Evolutionary conservation across 2,329 filamentous ascomycete genomes (phyloP).

Genomic region (Diplocarpon rosae): DNA sequence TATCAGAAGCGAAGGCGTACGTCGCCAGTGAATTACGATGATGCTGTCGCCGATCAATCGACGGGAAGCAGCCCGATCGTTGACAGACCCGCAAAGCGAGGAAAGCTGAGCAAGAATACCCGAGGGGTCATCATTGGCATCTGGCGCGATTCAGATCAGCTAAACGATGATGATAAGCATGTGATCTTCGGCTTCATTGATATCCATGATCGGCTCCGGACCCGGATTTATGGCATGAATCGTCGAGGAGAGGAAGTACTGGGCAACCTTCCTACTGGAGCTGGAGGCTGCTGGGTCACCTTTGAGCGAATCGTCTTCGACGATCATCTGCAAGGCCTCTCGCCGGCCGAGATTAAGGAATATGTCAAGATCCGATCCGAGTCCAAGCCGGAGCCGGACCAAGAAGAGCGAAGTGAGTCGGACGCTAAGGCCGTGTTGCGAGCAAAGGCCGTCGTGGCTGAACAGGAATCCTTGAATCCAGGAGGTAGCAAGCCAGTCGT

Average conservation of each 20-base stretch:
- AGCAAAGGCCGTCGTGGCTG: conserved; percentile 18
- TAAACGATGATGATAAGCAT: conserved; percentile 40
- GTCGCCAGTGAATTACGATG: conserved; percentile 39
- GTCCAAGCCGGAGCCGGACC: conserved; percentile 13
- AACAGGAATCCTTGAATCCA: conserved; percentile 14
- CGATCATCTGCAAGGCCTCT: conserved; percentile 42
- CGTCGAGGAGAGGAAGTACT: conserved; percentile 36
- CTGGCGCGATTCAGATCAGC: conserved; percentile 47
- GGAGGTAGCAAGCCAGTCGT: conserved; percentile 13
- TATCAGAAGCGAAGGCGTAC: conserved; percentile 46
- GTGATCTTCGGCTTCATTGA: conserved; percentile 53
- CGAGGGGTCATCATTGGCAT: conserved; percentile 38
- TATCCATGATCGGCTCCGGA: conserved; percentile 47
- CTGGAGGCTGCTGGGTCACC: conserved; percentile 53
- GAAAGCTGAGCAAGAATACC: conserved; percentile 14
- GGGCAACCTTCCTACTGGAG: conserved; percentile 40
- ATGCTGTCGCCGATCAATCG: conserved; percentile 30
- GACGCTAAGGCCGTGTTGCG: conserved; percentile 18
- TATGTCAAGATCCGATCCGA: conserved; percentile 46
- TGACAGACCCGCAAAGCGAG: conserved; percentile 18
- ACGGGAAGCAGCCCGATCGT: conserved; percentile 9
- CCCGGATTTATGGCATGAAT: conserved; percentile 42
- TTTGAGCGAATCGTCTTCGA: conserved; percentile 51
- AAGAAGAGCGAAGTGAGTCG: conserved; percentile 16
- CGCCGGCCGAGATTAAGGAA: conserved; percentile 49